Base-by-base conservation (phyloP, 345 rosid genomes). In the Hypericum androsaemum region DNA sequence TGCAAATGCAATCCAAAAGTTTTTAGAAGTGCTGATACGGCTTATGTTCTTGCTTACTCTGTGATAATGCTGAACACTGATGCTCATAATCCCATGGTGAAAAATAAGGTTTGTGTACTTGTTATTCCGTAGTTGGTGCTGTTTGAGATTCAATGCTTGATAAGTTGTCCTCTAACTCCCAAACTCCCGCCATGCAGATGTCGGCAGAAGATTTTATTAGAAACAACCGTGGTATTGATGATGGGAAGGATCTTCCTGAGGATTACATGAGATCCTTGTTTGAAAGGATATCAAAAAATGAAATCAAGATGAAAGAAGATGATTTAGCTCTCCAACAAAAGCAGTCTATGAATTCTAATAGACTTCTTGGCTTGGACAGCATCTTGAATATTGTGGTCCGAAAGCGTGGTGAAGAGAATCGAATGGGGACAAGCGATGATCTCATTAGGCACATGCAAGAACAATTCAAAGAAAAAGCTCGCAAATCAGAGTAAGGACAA, bases 161-260 rank as follows among this genome's bases (percentile, higher is more conserved):
- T 73, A 55, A 62, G n/a, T 51, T 47, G 1, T 22, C 15, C 51
- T 52, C 12, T 22, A 1, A 22, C 4, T 22, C 32, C 32, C 32
- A 1, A 22, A 22, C 6, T 13, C 43, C 16, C 32, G 4, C 32
- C 32, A 12, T 81, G 75, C 77, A 94, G 99, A 94, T 94, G 99
- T 85, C 95, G 41, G 87, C 94, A 70, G 99, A 86, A 62, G 99
- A 82, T 69, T 94, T 94, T 62, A 81, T 94, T 54, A 81, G 89
- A 73, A 94, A 94, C 72, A 94, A 94, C 62, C 94, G 89, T 57
- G 99, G 97, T 46, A 94, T 94, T 77, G 97, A 94, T 71, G 99
- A 94, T 62, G 97, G 97, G 58, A 83, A 88, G 67, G 99, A 94
- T 77, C 73, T 94, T 53, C 76, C 97, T 36, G 97, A 86, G 72